Evolutionary conservation across 768 basidiomycete species (phyloP), one percentile per base, ranked within the genome.

Genomic region (Amanita muscaria): DNA sequence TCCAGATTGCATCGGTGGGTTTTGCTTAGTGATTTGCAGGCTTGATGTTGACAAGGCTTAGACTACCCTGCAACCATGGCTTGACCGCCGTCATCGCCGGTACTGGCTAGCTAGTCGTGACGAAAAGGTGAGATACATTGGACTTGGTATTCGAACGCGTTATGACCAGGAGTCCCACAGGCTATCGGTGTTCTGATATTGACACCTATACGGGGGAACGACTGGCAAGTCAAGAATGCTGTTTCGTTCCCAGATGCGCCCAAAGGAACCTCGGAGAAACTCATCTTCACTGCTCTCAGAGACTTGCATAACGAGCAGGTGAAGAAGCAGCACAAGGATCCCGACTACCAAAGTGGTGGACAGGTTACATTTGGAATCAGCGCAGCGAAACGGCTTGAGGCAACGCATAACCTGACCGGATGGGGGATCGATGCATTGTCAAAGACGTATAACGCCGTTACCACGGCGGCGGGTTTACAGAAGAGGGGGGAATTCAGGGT

Each of bases 211-310:
- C 61, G 65, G 21, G 55, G 58, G 10, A 59, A 63, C 16, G 59
- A 69, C 32, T 77, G 73, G 59, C 69, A 71, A 46, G 74, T 79
- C 53, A 79, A 79, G 57, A 77, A 79, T 49, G 68, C 70, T 2
- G 60, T 69, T 14, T 69, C 72, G 18, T 78, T 79, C 57, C 75
- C 75, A 5, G 54, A 63, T 21, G 70, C 77, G 0, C 73, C 74
- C 0, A 69, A 69, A 45, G 77, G 76, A 16, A 75, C 73, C 0
- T 76, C 75, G 2, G 76, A 79, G 47, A 57, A 58, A 11, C 64
- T 77, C 46, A 75, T 80, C 40, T 66, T 67, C 50, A 64, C 64
- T 4, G 69, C 69, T 0, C 64, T 80, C 37, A 63, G 57, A 33
- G 66, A 69, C 47, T 52, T 73, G 7, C 56, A 70, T 27, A 55